These are phyloP conservation scores for Rubia peregrina DNA, from an alignment of 305 asterid species.

Conservation along the genomic window DNA sequence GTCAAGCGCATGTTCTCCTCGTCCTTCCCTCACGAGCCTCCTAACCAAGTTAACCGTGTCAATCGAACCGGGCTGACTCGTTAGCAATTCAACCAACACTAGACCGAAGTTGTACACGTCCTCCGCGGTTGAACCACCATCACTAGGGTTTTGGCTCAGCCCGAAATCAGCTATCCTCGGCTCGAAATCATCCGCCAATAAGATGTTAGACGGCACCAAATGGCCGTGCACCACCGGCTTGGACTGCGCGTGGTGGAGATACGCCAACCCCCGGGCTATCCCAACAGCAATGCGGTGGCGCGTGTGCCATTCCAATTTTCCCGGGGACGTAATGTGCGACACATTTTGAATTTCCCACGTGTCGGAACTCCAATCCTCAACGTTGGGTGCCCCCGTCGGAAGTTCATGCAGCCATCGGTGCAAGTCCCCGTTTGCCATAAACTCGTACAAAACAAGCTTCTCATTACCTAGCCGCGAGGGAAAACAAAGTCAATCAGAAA, in stretches of 20 bases:
- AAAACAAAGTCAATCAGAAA: background rate
- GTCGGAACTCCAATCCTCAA: conserved; percentile 90
- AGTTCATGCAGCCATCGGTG: conserved; percentile 93
- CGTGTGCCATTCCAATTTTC: conserved; percentile 79
- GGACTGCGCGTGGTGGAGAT: conserved; percentile 80
- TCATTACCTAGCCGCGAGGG: conserved; percentile 50
- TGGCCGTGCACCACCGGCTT: conserved; percentile 80
- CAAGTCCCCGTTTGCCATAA: conserved; percentile 89
- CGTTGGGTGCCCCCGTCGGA: conserved; percentile 57
- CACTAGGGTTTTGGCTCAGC: conserved; percentile 29
- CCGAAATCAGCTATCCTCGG: conserved; percentile 68
- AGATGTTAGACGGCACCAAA: conserved; percentile 49
- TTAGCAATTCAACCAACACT: conserved; percentile 59
- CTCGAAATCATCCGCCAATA: conserved; percentile 67
- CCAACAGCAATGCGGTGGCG: conserved; percentile 97
- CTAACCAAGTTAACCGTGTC: conserved; percentile 49
- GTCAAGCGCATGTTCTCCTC: conserved; percentile 53
- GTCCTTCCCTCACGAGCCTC: conserved; percentile 50
- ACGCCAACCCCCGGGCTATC: conserved; percentile 84
- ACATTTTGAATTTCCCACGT: conserved; percentile 69
- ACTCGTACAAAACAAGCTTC: conserved; percentile 66
- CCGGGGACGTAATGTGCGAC: conserved; percentile 34
- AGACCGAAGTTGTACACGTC: conserved; percentile 77
- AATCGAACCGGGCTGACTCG: conserved; percentile 35
- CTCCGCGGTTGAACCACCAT: conserved; percentile 37